Base-by-base conservation (phyloP, 176 grass and related monocot genomes). In the Carex parvula region DNA sequence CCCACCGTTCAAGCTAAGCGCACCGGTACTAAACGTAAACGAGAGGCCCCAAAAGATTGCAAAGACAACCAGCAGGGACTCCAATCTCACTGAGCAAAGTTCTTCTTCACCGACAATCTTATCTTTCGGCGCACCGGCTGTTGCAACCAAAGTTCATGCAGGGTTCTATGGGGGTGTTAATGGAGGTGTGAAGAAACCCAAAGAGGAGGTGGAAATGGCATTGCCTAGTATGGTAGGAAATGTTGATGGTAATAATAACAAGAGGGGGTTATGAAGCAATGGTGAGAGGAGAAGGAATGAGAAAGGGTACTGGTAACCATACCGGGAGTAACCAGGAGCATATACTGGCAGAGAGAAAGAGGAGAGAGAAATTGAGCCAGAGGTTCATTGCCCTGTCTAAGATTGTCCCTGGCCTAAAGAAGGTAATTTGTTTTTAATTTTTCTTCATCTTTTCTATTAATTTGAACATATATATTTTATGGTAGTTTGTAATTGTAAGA, bases 281-380 rank as follows among this genome's bases (percentile, higher is more conserved):
- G 90, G 53, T 64, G 0, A 18, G 55, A 37, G 81, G 62, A 67
- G 73, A 88, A 22, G 83, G 22, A 16, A 24, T 55, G 9, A 88
- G 39, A 33, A 78, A 84, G 81, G 26, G 26, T 50, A 46, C 44
- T 46, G 52, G 33, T 73, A 67, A 42, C 18, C 18, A 59, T 41
- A 48, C 41, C 1, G 71, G 73, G 32, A 65, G 94, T 79, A 98
- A 93, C 86, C 91, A 98, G 70, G 95, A 98, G 64, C 95, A 98
- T 85, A 95, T 98, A 85, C 20, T 98, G 22, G 95, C 95, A 20
- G 95, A 98, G 83, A 84, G 95, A 10, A 93, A 90, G 84, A 88
- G 95, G 66, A 91, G 95, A 20, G 95, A 98, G 82, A 98, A 98
- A 88, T 89, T 98, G 84, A 98, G 92, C 87, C 91, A 98, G 89